A percentile compares a stretch with the other conserved stretches of the same genome.
phyloP scores from a whole-genome alignment of 2,329 filamentous ascomycete genomes.

The Talaromyces rugulosus region DNA sequence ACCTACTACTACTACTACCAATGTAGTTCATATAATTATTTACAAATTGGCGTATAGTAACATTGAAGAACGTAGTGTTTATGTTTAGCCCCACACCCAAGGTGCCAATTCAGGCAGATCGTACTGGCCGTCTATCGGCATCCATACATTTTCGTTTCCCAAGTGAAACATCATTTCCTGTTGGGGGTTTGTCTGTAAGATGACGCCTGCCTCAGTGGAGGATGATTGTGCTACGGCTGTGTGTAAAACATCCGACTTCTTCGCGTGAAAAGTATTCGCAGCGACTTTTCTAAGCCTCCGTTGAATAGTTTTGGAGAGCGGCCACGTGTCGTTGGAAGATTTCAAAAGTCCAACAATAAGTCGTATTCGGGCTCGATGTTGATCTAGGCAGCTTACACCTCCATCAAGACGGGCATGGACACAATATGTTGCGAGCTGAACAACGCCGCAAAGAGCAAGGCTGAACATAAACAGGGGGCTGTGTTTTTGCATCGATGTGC shows the following conservation, averaged over 20 bases:
- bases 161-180: neutral
- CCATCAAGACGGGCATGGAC: constrained; percentile 2
- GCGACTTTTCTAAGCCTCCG: constrained; percentile 5
- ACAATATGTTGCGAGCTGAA: constrained; percentile 11
- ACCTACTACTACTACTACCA: too few species aligned
- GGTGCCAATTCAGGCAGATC: constrained; percentile 7
- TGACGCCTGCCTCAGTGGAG: neutral
- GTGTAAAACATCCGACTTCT: neutral
- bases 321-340: constrained; percentile 7
- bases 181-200: neutral
- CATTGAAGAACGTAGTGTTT: neutral
- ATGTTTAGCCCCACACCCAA: constrained; percentile 7
- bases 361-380: constrained; percentile 12
- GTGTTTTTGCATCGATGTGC: constrained; percentile 8
- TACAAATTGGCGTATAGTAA: neutral
- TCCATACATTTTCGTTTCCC: constrained; percentile 2
- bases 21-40: neutral
- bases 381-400: constrained; percentile 10
- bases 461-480: constrained; percentile 11
- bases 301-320: constrained; percentile 6
- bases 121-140: constrained; percentile 8
- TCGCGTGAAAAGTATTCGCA: neutral
- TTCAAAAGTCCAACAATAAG: constrained; percentile 12
- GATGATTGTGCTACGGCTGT: neutral
- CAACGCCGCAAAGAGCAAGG: constrained; percentile 8